Percentiles rank a stretch among this genome's conserved stretches.
Conservation (phyloP, 2,329 filamentous ascomycete genomes). For the Emericellopsis cladophorae region DNA sequence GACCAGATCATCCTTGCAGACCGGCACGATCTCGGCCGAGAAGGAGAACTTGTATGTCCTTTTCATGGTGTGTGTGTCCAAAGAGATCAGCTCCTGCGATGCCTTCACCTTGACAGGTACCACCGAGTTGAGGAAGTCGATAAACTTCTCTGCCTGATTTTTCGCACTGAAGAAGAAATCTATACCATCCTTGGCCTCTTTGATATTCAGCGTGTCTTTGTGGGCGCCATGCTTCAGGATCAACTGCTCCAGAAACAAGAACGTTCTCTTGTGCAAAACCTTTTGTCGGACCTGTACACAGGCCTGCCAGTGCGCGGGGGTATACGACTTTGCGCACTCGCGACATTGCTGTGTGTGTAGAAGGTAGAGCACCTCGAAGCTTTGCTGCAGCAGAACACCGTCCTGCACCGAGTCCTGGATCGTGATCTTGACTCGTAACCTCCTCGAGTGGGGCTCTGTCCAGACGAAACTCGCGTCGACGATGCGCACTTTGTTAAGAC, state of each 20-base stretch:
- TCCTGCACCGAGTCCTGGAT: slow-evolving; percentile 61
- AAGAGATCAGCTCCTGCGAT: slow-evolving; percentile 73
- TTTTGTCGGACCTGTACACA: slow-evolving; percentile 93
- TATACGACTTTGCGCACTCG: slow-evolving; percentile 92
- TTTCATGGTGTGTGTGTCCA: slow-evolving; percentile 80
- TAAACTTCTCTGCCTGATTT: slow-evolving; percentile 85
- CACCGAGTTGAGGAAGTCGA: slow-evolving; percentile 79
- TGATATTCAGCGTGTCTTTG: slow-evolving; percentile 93
- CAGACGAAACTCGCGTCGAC: slow-evolving; percentile 95
- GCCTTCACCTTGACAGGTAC: slow-evolving; percentile 69
- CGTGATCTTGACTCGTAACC: slow-evolving; percentile 91
- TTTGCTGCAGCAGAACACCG: slow-evolving; percentile 69
- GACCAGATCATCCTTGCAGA: slow-evolving; percentile 97
- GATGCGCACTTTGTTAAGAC: slow-evolving; percentile 80
- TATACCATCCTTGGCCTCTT: slow-evolving; percentile 87
- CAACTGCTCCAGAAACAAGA: slow-evolving; percentile 70
- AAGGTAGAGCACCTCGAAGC: slow-evolving; percentile 87
- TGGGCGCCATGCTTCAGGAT: slow-evolving; percentile 91
- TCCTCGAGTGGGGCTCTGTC: slow-evolving; percentile 92
- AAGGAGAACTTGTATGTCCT: slow-evolving; percentile 94
- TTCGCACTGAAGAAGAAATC: slow-evolving; percentile 89
- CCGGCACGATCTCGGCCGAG: slow-evolving; percentile 78
- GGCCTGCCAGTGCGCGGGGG: slow-evolving; percentile 89
- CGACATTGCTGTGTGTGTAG: slow-evolving; percentile 88
- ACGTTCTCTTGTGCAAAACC: slow-evolving; percentile 81